These are phyloP conservation scores for Rhazya stricta DNA, from an alignment of 257 asterid species.

Conservation along the genomic window DNA sequence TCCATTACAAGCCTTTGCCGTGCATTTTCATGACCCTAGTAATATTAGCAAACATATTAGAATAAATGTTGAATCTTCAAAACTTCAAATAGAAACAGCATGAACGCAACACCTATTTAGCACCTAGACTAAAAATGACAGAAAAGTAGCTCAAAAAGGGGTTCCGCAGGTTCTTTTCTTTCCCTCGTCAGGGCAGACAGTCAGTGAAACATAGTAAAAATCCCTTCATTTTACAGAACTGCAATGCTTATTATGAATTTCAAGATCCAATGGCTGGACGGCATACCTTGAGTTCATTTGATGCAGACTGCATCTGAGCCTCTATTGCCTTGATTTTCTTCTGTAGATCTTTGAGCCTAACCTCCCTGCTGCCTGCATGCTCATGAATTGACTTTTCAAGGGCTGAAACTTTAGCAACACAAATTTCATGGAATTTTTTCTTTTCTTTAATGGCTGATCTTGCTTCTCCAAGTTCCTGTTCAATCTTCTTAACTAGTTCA, in stretches of 20 bases:
- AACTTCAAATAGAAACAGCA: not conserved
- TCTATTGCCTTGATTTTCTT: conserved; percentile 64
- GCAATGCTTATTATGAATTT: not conserved
- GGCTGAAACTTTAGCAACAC: conserved; percentile 61
- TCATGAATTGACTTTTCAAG: conserved; percentile 75
- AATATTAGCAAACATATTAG: conserved; percentile 23
- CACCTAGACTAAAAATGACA: not conserved
- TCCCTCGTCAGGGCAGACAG: not conserved
- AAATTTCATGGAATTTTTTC: conserved; percentile 46
- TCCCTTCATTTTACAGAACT: not conserved
- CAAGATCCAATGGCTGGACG: not conserved
- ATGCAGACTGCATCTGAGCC: conserved; percentile 70
- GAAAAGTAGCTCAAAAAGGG: not conserved
- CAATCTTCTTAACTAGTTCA: conserved; percentile 74
- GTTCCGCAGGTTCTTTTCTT: not conserved
- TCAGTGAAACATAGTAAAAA: not conserved
- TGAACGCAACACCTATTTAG: conserved; percentile 8
- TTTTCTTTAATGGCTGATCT: conserved; percentile 59
- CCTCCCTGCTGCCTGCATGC: conserved; percentile 78
- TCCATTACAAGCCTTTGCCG: conserved; percentile 82
- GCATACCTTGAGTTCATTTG: conserved; percentile 71
- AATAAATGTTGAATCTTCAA: conserved; percentile 1
- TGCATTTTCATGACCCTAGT: conserved; percentile 82
- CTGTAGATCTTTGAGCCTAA: conserved; percentile 76
- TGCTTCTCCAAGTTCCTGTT: conserved; percentile 74